These are phyloP conservation scores for Leccinum truebloodii DNA, from an alignment of 768 basidiomycete genomes.

Conservation along the genomic window DNA sequence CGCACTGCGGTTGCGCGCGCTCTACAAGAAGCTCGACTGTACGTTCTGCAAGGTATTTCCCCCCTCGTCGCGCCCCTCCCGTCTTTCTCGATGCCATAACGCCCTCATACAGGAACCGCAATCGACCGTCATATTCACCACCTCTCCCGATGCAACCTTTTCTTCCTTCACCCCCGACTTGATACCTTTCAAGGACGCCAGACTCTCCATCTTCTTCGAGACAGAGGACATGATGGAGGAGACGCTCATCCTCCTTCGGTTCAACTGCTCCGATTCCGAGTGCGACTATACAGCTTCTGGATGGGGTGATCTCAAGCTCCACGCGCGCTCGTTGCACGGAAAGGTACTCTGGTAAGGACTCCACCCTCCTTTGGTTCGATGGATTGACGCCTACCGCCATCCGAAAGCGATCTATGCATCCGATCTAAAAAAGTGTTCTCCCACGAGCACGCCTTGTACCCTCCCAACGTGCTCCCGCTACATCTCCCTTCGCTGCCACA, in stretches of 20 bases:
- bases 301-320: conserved; percentile 89
- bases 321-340: conserved; percentile 74
- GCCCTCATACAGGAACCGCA: conserved; percentile 60
- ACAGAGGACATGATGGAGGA: conserved; percentile 95
- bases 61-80: not conserved
- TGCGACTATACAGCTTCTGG: conserved; percentile 85
- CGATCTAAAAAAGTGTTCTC: conserved; percentile 91
- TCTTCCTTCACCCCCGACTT: conserved; percentile 54
- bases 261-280: conserved; percentile 86
- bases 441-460: conserved; percentile 90
- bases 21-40: conserved; percentile 93
- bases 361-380: too few relatives aligned
- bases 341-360: conserved; percentile 73
- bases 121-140: conserved; percentile 72
- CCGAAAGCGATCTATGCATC: conserved; percentile 80
- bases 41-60: conserved; percentile 81
- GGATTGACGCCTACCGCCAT: not conserved
- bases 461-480: conserved; percentile 56
- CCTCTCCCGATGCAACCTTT: conserved; percentile 61
- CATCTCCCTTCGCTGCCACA: conserved; percentile 77
- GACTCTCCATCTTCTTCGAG: conserved; percentile 84
- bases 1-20: conserved; percentile 78
- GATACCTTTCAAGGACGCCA: conserved; percentile 67
- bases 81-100: not conserved
- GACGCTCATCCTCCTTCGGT: conserved; percentile 84